Conservation (phyloP, 2,329 filamentous ascomycete genomes). For the Neocucurbitaria cava region DNA sequence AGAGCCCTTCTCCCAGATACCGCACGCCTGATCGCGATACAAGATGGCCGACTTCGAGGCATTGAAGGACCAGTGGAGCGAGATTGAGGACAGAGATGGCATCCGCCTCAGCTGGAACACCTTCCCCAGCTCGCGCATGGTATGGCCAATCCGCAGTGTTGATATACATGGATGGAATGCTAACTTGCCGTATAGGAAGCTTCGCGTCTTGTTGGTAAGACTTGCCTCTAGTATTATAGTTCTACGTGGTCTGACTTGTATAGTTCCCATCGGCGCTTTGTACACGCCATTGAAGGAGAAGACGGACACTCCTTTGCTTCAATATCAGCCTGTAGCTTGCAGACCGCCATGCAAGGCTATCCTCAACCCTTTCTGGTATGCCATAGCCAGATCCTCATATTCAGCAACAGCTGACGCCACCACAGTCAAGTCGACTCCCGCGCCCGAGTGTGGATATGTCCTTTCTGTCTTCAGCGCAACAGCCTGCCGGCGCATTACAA, state of each 20-base stretch:
- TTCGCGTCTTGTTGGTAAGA: conserved; percentile 74
- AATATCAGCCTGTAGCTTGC: conserved; percentile 97
- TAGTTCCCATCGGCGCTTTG: conserved; percentile 90
- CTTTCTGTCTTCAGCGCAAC: conserved; percentile 85
- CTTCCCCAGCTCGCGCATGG: conserved; percentile 97
- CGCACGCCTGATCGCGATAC: conserved; percentile 18
- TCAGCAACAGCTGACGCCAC: conserved; percentile 21
- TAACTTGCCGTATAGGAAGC: conserved; percentile 71
- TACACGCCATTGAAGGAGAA: conserved; percentile 98
- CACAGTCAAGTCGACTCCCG: conserved; percentile 81
- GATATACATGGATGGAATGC: conserved; percentile 23
- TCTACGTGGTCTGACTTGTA: conserved; percentile 13
- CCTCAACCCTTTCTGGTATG: conserved; percentile 94
- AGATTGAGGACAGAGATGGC: conserved; percentile 95
- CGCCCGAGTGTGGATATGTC: conserved; percentile 86
- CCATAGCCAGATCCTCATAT: conserved; percentile 3
- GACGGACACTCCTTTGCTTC: conserved; percentile 83
- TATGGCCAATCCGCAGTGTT: conserved; percentile 26
- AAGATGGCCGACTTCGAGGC: conserved; percentile 86
- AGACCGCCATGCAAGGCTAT: conserved; percentile 95
- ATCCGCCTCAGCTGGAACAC: conserved; percentile 98
- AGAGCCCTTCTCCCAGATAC: conserved; percentile 20
- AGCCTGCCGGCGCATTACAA: conserved; percentile 86
- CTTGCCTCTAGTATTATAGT: neutral
- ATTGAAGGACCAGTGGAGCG: conserved; percentile 94